Evolutionary conservation across 768 basidiomycete species (phyloP).

Genomic region (Leucocoprinus leucothites): DNA sequence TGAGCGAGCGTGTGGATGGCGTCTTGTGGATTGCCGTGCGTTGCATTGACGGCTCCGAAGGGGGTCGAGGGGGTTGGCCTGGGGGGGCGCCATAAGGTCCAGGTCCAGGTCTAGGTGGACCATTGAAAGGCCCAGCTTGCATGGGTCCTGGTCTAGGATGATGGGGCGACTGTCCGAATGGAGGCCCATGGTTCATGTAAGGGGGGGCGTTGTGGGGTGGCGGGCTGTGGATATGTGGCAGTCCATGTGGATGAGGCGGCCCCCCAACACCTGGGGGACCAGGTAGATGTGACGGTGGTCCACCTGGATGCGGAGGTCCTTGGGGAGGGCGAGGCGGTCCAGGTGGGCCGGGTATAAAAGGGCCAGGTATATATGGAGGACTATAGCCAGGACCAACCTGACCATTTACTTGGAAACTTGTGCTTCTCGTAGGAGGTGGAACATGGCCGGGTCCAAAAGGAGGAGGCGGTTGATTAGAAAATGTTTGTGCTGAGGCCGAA

Average conservation of each 20-base stretch:
- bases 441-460: conserved; percentile 32
- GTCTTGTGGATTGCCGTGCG: conserved; percentile 41
- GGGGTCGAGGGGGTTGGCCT: conserved; percentile 37
- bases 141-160: not conserved
- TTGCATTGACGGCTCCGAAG: conserved; percentile 43
- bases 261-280: not conserved
- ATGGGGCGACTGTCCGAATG: not conserved
- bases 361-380: conserved; percentile 18
- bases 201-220: conserved; percentile 9
- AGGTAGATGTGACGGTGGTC: not conserved
- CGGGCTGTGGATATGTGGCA: not conserved
- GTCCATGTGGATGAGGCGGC: conserved; percentile 1
- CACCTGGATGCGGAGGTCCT: not conserved
- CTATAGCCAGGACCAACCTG: conserved; percentile 21
- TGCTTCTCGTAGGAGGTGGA: conserved; percentile 36
- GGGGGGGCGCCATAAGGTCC: conserved; percentile 22
- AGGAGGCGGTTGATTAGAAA: conserved; percentile 25
- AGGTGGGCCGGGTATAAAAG: not conserved
- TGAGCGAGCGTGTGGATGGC: conserved; percentile 57
- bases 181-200: not conserved
- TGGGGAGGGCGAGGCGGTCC: not conserved
- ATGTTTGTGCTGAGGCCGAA: conserved; percentile 30
- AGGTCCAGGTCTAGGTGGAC: conserved; percentile 9
- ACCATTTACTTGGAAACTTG: conserved; percentile 27
- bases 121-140: not conserved